These are phyloP conservation scores for Pythium scleroteichum DNA, from an alignment of 352 stramenopile species.

Conservation along the genomic window DNA sequence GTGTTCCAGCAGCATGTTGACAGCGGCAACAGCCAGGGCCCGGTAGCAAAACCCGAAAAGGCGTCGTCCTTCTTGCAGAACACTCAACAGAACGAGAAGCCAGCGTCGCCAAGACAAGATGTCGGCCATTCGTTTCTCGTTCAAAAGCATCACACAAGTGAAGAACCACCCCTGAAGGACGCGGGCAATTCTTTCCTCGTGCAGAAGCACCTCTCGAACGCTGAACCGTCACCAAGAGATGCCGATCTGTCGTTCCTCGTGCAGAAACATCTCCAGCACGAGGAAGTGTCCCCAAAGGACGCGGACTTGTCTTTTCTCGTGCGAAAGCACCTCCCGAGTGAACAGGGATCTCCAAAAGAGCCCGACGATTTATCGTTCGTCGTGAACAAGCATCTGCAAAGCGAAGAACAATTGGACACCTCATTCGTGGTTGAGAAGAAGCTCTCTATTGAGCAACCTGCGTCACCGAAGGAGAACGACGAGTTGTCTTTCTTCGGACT, in stretches of 20 bases:
- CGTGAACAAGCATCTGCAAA: background rate
- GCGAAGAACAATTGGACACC: background rate
- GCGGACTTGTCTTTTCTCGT: constrained; percentile 1
- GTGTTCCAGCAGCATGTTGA: constrained; percentile 12
- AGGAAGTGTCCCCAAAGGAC: background rate
- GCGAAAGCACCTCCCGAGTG: background rate
- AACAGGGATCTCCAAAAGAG: background rate
- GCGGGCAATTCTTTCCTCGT: too few species aligned
- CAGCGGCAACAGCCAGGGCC: background rate
- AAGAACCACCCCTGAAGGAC: background rate
- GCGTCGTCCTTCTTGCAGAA: too few species aligned
- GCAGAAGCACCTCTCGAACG: too few species aligned
- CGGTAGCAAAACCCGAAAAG: too few species aligned
- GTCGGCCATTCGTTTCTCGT: too few species aligned
- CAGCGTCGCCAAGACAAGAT: too few species aligned
- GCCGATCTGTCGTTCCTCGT: background rate
- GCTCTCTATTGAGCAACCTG: too few species aligned
- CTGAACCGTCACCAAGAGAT: too few species aligned
- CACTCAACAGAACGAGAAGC: too few species aligned
- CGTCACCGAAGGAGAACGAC: too few species aligned
- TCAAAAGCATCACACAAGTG: background rate
- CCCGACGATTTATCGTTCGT: constrained; percentile 6
- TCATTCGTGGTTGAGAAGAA: too few species aligned
- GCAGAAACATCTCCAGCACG: background rate
- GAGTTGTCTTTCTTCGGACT: too few species aligned